A percentile compares a stretch with the other conserved stretches of the same genome.
These are phyloP conservation scores for Fusarium staphyleae DNA, from an alignment of 2,329 filamentous ascomycete genomes.

Conservation along the genomic window DNA sequence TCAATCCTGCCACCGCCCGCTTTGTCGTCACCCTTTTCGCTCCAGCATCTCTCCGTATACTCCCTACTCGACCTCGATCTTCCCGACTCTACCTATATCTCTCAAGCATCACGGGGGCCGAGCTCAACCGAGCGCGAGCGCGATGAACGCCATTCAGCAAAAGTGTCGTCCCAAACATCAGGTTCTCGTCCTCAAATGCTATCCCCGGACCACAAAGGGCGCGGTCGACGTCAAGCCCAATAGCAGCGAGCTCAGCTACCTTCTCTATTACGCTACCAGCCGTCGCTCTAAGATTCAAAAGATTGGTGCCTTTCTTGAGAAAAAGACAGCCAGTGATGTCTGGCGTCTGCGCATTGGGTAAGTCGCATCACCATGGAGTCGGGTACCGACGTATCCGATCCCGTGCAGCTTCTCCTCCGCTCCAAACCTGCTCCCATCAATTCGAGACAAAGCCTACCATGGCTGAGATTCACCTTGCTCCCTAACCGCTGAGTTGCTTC, in stretches of 20 bases:
- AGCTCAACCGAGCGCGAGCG: conserved; percentile 33
- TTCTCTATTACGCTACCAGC: conserved; percentile 95
- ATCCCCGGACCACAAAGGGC: conserved; percentile 89
- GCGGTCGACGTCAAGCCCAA: conserved; percentile 94
- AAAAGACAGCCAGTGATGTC: conserved; percentile 90
- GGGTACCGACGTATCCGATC: conserved; percentile 27
- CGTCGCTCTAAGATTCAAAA: conserved; percentile 95
- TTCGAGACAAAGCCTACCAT: neutral
- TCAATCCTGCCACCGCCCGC: conserved; percentile 6
- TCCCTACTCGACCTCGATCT: neutral
- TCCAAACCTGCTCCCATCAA: neutral
- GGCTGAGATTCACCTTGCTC: too few relatives aligned
- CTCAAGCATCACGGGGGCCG: conserved; percentile 17
- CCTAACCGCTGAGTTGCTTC: neutral
- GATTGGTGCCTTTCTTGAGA: conserved; percentile 92
- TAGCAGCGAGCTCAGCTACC: conserved; percentile 93
- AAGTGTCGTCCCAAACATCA: conserved; percentile 93
- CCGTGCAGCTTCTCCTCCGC: neutral
- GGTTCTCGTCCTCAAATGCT: conserved; percentile 94
- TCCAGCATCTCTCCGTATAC: neutral
- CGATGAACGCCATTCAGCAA: conserved; percentile 70
- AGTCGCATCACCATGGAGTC: conserved; percentile 38
- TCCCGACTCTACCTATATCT: neutral
- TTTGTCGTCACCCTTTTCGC: conserved; percentile 3
- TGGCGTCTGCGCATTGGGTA: conserved; percentile 88